These are phyloP conservation scores for Proteromonas lacertae DNA, from an alignment of 352 stramenopile genomes.

Conservation along the genomic window DNA sequence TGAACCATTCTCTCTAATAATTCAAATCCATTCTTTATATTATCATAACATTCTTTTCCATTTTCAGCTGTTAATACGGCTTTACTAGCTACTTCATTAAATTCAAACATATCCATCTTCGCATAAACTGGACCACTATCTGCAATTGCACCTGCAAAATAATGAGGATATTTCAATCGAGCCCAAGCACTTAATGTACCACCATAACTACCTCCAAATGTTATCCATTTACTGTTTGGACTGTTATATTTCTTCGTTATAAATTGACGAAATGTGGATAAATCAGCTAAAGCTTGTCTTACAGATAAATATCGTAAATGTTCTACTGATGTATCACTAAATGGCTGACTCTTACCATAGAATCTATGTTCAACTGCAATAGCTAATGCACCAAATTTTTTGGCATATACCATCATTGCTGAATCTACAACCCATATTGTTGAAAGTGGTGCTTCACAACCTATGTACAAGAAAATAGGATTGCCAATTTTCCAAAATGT, in stretches of 20 bases:
- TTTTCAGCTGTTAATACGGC: constrained; percentile 15
- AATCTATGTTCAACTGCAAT: constrained; percentile 70
- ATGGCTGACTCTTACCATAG: constrained; percentile 41
- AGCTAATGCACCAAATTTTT: constrained; percentile 9
- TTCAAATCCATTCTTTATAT: constrained; percentile 15
- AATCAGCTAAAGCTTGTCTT: constrained; percentile 41
- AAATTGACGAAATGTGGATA: constrained; percentile 43
- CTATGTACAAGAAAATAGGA: constrained; percentile 22
- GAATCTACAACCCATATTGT: constrained; percentile 17
- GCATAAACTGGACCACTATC: constrained; percentile 49
- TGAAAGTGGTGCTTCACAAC: constrained; percentile 21
- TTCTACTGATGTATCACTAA: constrained; percentile 5
- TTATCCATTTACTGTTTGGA: constrained; percentile 24
- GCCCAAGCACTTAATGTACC: constrained; percentile 61
- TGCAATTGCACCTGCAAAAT: constrained; percentile 51
- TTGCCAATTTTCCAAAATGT: constrained; percentile 5
- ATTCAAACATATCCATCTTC: too few relatives aligned
- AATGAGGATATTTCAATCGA: constrained; percentile 52
- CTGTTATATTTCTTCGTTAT: constrained; percentile 22
- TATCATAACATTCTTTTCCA: constrained; percentile 15
- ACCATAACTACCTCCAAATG: constrained; percentile 70
- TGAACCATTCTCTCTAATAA: constrained; percentile 7
- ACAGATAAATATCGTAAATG: constrained; percentile 38
- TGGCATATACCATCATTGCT: constrained; percentile 24
- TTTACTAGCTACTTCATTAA: too few relatives aligned